phyloP scores from a whole-genome alignment of 140 eudicot species.

The Bidens hawaiensis region DNA sequence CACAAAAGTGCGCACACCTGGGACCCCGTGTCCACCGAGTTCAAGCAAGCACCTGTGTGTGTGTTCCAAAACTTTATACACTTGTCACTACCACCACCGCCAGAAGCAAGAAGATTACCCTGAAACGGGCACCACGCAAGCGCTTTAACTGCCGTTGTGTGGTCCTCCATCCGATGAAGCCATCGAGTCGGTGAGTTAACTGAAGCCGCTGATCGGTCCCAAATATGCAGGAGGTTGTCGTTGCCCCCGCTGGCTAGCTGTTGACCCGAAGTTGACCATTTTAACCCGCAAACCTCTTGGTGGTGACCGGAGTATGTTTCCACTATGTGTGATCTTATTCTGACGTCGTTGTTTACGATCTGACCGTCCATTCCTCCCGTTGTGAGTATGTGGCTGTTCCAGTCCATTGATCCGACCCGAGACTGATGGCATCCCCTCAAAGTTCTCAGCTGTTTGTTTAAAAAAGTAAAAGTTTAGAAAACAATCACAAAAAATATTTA shows the following conservation, averaged over 20 bases:
- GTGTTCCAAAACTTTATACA: slow-evolving; percentile 58
- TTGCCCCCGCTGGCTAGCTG: too few relatives aligned
- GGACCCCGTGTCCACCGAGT: slow-evolving; percentile 20
- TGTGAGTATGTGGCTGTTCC: too few relatives aligned
- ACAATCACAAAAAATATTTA: too few relatives aligned
- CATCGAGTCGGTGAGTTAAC: slow-evolving; percentile 42
- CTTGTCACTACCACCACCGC: slow-evolving; percentile 64
- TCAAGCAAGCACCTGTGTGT: slow-evolving; percentile 23
- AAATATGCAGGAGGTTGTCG: too few relatives aligned
- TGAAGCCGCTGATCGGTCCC: slow-evolving; percentile 39
- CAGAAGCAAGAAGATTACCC: slow-evolving; percentile 58
- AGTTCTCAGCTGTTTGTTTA: too few relatives aligned
- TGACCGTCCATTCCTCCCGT: too few relatives aligned
- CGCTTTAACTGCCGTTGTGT: slow-evolving; percentile 68
- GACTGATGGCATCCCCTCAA: too few relatives aligned
- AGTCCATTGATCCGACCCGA: too few relatives aligned
- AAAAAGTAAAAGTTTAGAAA: background rate
- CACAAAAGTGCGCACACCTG: slow-evolving; percentile 11
- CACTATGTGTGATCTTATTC: slow-evolving; percentile 19
- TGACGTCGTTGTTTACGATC: too few relatives aligned
- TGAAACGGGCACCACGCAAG: slow-evolving; percentile 87
- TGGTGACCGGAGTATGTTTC: slow-evolving; percentile 59
- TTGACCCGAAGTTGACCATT: background rate
- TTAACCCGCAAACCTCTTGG: slow-evolving; percentile 20
- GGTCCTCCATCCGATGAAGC: slow-evolving; percentile 72